Percentiles rank a stretch among this genome's conserved stretches.
Evolutionary conservation across 306 rosid species (phyloP).

Genomic region (Parietaria judaica): DNA sequence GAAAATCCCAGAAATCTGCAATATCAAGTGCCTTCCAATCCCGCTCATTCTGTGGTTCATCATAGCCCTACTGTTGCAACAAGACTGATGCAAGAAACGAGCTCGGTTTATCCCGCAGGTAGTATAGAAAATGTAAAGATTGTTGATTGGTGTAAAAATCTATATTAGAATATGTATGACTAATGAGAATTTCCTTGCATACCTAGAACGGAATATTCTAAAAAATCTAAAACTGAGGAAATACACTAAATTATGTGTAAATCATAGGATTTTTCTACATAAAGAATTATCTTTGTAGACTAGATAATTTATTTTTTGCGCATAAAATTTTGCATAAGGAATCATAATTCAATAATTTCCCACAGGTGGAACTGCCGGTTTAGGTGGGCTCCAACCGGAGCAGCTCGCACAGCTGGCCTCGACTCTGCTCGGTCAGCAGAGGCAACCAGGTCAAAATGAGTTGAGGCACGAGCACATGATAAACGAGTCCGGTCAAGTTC

Average conservation of each 20-base stretch:
- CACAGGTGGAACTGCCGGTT: conserved; percentile 39
- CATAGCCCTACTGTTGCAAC: conserved; percentile 32
- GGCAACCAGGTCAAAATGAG: conserved; percentile 51
- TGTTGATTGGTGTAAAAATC: too few species aligned
- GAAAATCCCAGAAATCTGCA: conserved; percentile 33
- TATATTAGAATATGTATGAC: too few species aligned
- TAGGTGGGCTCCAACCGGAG: conserved; percentile 54
- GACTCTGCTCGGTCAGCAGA: conserved; percentile 63
- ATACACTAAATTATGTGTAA: too few species aligned
- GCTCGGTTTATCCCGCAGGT: conserved; percentile 27
- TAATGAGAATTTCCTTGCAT: too few species aligned
- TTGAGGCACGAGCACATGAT: conserved; percentile 38
- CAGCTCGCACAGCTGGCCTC: conserved; percentile 78
- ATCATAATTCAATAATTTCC: too few species aligned
- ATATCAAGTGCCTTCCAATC: conserved; percentile 29
- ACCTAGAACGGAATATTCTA: too few species aligned
- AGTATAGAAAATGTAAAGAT: conserved; percentile 11
- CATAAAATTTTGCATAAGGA: too few species aligned
- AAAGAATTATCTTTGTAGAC: too few species aligned
- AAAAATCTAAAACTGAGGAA: too few species aligned
- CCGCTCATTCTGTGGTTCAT: conserved; percentile 34
- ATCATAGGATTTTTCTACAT: too few species aligned
- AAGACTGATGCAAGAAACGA: conserved; percentile 32
- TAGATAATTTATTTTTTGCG: too few species aligned
- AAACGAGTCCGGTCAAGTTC: conserved; percentile 34